phyloP scores from a whole-genome alignment of 1,284 basidiomycete genomes.

The Puccinia horiana region DNA sequence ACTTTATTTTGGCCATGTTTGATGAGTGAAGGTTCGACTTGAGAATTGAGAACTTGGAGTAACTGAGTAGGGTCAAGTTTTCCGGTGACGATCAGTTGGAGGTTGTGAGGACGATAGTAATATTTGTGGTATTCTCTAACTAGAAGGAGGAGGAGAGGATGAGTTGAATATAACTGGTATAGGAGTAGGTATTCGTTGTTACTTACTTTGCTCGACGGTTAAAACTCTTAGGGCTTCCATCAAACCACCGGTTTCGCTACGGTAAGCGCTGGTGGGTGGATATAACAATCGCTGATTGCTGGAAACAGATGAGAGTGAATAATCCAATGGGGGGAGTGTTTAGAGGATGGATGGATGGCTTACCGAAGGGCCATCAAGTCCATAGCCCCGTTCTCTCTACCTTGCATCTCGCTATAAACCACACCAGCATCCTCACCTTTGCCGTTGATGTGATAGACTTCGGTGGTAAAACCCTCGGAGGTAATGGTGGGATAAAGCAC shows the following conservation, averaged over 20 bases:
- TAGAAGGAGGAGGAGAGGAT: slow-evolving; percentile 56
- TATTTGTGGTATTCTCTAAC: slow-evolving; percentile 85
- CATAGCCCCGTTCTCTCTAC: slow-evolving; percentile 84
- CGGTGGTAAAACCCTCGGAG: slow-evolving; percentile 84
- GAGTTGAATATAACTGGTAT: background rate
- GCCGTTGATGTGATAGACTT: slow-evolving; percentile 82
- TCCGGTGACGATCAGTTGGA: slow-evolving; percentile 78
- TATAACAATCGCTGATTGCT: slow-evolving; percentile 80
- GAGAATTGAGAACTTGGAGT: slow-evolving; percentile 73
- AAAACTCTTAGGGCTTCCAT: slow-evolving; percentile 87
- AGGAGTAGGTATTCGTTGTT: too few relatives aligned
- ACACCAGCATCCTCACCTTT: slow-evolving; percentile 92
- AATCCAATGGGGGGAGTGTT: background rate
- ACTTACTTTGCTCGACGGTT: slow-evolving; percentile 80
- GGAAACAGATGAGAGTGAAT: slow-evolving; percentile 38
- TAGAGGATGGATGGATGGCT: slow-evolving; percentile 34
- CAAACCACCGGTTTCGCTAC: slow-evolving; percentile 93
- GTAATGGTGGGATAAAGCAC: slow-evolving; percentile 95
- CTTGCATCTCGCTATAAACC: slow-evolving; percentile 98
- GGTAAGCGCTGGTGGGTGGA: slow-evolving; percentile 79
- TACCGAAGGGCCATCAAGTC: slow-evolving; percentile 86
- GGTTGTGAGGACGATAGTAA: slow-evolving; percentile 94
- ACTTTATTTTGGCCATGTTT: slow-evolving; percentile 72
- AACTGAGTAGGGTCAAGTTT: slow-evolving; percentile 63
- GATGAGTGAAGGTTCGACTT: slow-evolving; percentile 79